Conservation (phyloP, 1,284 basidiomycete genomes). For the Waitea zeae region DNA sequence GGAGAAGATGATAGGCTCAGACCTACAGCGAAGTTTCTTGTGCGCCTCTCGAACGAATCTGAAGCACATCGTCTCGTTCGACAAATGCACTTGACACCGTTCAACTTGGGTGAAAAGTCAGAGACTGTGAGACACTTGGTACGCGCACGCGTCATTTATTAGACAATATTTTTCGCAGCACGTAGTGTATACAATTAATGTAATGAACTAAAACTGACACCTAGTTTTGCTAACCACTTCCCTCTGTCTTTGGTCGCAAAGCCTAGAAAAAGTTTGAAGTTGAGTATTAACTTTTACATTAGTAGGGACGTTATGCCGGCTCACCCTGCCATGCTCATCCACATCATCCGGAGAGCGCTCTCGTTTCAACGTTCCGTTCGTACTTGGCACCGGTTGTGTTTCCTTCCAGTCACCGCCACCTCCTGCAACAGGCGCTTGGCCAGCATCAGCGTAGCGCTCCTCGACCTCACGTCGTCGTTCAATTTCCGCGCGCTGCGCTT, state of each 20-base stretch:
- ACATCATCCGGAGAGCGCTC: conserved; percentile 57
- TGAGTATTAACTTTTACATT: conserved; percentile 1
- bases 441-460: conserved; percentile 78
- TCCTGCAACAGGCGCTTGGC: conserved; percentile 64
- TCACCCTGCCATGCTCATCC: conserved; percentile 31
- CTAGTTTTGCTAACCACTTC: no score
- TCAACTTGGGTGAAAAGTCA: conserved; percentile 17
- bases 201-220: no score
- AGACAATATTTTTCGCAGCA: no score
- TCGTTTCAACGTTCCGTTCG: conserved; percentile 32
- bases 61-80: conserved; percentile 55
- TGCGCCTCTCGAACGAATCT: conserved; percentile 33
- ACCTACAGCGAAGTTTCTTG: conserved; percentile 26
- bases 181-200: no score
- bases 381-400: no score
- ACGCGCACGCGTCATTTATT: conserved; percentile 43
- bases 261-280: no score
- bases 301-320: conserved; percentile 19
- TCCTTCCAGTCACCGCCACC: conserved; percentile 79
- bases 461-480: conserved; percentile 74
- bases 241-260: no score
- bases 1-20: conserved; percentile 4
- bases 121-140: conserved; percentile 27
- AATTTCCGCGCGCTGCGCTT: conserved; percentile 61
- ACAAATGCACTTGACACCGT: conserved; percentile 39